Base-by-base conservation (phyloP, 805 yeast genomes). In the Wickerhamiella sorbophila region DNA sequence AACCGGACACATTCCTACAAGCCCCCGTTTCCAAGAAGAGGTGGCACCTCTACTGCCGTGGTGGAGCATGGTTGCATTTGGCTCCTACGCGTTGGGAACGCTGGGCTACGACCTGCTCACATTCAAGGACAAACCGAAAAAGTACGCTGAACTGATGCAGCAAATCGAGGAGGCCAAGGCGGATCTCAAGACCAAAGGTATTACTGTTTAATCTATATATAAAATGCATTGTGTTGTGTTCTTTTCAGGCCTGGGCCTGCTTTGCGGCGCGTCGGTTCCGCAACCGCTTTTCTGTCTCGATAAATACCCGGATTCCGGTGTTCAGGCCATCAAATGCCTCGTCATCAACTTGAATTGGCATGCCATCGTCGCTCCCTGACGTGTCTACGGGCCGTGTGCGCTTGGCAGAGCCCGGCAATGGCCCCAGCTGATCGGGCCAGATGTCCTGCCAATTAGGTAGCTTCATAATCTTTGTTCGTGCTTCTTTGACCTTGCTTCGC, bases 281-380 rank as follows among this genome's bases (percentile, higher is more conserved):
- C 55, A 81, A 61, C 54, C 66, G 66, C 61, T 75, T 75, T 59
- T 87, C 96, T 40, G 85, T 74, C 50, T 80, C 79, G 1, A 94
- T 85, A 65, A 87, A 88, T 4, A 75, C 95, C 45, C 74, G 70
- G 50, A 88, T 75, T 18, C 80, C 75, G 12, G 79, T 67, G 6
- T 94, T 94, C 41, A 87, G 78, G 41, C 64, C 71, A 24, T 69
- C 72, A 4, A 66, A 70, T 5, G 63, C 67, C 16, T 48, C 60
- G 0, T 46, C 55, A 2, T 56, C 57, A 1, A 44, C 49, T 36
- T 50, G 48, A 40, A 38, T 45, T 48, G 50, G 51, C 24, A 57
- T 58, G 37, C 6, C 47, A 48, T 3, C 77, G 76, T 12, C 69
- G 57, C 61, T 22, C 60, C 48, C 31, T 5, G 33, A 4, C 31